Evolutionary conservation across 768 basidiomycete species (phyloP).

Genomic region (Gautieria morchelliformis): DNA sequence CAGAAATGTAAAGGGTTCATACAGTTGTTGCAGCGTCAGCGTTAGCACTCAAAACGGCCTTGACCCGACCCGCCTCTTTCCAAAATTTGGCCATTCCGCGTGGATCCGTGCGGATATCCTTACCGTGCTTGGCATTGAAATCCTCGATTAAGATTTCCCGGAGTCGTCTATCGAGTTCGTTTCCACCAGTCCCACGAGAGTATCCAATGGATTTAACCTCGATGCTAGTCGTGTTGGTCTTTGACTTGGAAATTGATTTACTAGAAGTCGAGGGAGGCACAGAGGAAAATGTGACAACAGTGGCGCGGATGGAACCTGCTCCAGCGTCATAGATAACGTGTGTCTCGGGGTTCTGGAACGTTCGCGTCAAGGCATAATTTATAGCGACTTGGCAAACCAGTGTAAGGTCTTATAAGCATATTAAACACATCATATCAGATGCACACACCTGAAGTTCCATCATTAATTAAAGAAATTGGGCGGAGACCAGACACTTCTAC

Average conservation of each 20-base stretch:
- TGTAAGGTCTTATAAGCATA: not conserved
- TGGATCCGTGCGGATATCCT: constrained; percentile 61
- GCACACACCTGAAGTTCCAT: constrained; percentile 60
- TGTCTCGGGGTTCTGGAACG: constrained; percentile 69
- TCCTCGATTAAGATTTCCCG: constrained; percentile 68
- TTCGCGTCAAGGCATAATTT: constrained; percentile 96
- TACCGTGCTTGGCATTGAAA: constrained; percentile 65
- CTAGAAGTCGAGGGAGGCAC: constrained; percentile 30
- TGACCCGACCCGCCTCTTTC: constrained; percentile 89
- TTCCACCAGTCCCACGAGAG: constrained; percentile 67
- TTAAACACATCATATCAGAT: not conserved
- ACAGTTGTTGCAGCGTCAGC: constrained; percentile 66
- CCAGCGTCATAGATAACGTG: constrained; percentile 95
- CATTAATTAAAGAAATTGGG: constrained; percentile 78
- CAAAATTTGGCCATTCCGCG: constrained; percentile 87
- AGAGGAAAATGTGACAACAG: constrained; percentile 57
- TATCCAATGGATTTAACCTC: constrained; percentile 75
- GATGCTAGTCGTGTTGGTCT: constrained; percentile 55
- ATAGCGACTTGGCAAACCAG: constrained; percentile 51
- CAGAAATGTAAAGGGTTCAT: constrained; percentile 17
- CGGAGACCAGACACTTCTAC: constrained; percentile 84
- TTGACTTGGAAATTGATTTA: constrained; percentile 33
- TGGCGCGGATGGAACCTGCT: constrained; percentile 71
- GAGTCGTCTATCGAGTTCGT: constrained; percentile 75
- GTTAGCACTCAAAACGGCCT: constrained; percentile 90